Conservation (phyloP, 1,139 yeast genomes). For the Hemisphaericaspora subhashii region DNA sequence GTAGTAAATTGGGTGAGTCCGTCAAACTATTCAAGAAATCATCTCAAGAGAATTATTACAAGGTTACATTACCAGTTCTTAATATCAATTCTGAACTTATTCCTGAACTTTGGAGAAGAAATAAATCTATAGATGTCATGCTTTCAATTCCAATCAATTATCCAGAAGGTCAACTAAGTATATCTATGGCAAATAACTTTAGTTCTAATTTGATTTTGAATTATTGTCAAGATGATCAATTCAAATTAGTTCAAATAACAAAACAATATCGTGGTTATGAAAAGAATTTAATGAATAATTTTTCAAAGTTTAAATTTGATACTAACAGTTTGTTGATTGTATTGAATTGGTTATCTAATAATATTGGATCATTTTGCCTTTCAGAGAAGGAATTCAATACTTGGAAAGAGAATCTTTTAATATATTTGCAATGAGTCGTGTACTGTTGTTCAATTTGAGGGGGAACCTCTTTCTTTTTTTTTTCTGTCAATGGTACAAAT, state of each 20-base stretch:
- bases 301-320: slow-evolving; percentile 18
- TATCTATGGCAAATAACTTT: slow-evolving; percentile 26
- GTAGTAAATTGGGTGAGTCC: slow-evolving; percentile 22
- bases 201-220: slow-evolving; percentile 24
- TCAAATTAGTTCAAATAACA: slow-evolving; percentile 16
- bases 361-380: slow-evolving; percentile 26
- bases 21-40: slow-evolving; percentile 28
- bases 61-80: slow-evolving; percentile 24
- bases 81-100: slow-evolving; percentile 7
- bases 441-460: too few relatives aligned
- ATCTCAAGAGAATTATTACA: slow-evolving; percentile 19
- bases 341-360: slow-evolving; percentile 32
- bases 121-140: slow-evolving; percentile 20
- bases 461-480: too few relatives aligned
- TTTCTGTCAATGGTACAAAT: too few relatives aligned
- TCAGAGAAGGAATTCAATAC: slow-evolving; percentile 14
- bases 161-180: slow-evolving; percentile 18
- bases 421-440: too few relatives aligned
- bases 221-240: slow-evolving; percentile 16
- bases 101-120: slow-evolving; percentile 24
- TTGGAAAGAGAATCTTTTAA: slow-evolving; percentile 20
- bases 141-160: slow-evolving; percentile 24
- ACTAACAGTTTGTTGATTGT: slow-evolving; percentile 21
- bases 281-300: slow-evolving; percentile 23
- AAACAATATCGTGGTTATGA: slow-evolving; percentile 23